phyloP scores from a whole-genome alignment of 371 early-diverging fungal species.

The Mortierella sp. region DNA sequence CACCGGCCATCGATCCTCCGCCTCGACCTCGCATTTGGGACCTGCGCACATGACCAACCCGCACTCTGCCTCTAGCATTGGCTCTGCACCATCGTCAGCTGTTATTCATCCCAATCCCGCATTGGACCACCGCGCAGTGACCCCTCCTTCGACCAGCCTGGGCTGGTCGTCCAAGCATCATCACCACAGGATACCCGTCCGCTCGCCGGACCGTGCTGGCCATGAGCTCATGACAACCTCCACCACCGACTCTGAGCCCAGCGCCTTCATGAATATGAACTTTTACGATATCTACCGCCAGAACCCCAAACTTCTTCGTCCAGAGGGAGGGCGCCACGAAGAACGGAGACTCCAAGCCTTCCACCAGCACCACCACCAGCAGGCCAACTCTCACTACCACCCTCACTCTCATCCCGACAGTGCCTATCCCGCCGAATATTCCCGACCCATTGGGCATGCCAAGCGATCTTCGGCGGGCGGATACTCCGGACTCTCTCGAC shows the following conservation, averaged over 20 bases:
- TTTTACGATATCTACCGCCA: constrained; percentile 38
- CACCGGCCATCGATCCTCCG: neutral
- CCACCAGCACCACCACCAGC: neutral
- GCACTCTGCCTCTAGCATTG: constrained; percentile 13
- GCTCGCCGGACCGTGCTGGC: constrained; percentile 44
- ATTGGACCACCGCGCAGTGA: constrained; percentile 12
- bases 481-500: constrained; percentile 17
- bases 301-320: constrained; percentile 37
- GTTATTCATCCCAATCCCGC: neutral
- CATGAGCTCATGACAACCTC: constrained; percentile 43
- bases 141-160: constrained; percentile 6
- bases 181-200: constrained; percentile 33
- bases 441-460: neutral
- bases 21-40: neutral
- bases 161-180: constrained; percentile 36
- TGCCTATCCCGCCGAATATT: neutral
- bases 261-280: constrained; percentile 45
- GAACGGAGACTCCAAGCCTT: constrained; percentile 15
- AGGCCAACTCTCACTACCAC: neutral
- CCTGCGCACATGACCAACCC: constrained; percentile 16
- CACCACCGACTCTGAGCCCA: constrained; percentile 21
- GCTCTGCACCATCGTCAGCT: constrained; percentile 12
- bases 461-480: constrained; percentile 14
- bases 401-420: neutral
- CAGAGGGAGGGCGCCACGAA: constrained; percentile 44